Conservation (phyloP, 1,284 basidiomycete species). For the Ustilago tritici region DNA sequence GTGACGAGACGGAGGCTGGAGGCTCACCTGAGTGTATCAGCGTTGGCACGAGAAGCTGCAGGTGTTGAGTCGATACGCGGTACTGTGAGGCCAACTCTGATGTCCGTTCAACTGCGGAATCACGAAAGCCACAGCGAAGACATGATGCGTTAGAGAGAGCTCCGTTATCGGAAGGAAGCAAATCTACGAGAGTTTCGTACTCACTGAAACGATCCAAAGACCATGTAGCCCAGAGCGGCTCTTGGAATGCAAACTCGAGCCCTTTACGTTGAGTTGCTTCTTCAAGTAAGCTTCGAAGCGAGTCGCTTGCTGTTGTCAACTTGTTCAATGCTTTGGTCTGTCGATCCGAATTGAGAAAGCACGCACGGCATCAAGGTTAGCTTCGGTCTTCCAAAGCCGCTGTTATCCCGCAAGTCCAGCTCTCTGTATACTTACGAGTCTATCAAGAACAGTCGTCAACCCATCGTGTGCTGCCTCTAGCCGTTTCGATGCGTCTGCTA, state of each 20-base stretch:
- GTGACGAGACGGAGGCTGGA: conserved; percentile 1
- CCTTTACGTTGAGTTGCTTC: conserved; percentile 52
- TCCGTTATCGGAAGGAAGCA: background rate
- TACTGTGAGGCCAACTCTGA: conserved; percentile 38
- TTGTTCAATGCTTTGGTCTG: conserved; percentile 46
- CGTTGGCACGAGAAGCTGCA: conserved; percentile 32
- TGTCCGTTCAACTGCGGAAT: conserved; percentile 19
- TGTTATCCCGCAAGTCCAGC: background rate
- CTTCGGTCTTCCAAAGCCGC: background rate
- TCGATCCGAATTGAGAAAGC: background rate
- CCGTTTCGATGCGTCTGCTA: conserved; percentile 27
- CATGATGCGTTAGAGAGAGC: background rate
- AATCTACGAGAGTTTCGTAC: background rate
- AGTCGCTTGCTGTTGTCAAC: conserved; percentile 44
- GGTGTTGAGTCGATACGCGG: conserved; percentile 42
- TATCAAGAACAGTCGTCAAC: conserved; percentile 28
- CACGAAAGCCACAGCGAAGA: background rate
- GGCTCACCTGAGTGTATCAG: conserved; percentile 42
- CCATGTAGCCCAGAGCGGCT: conserved; percentile 64
- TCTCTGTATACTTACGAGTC: conserved; percentile 39
- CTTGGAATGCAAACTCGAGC: conserved; percentile 46
- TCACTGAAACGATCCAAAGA: conserved; percentile 59
- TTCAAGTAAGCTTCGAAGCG: conserved; percentile 33
- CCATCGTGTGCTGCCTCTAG: conserved; percentile 45
- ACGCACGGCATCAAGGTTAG: background rate